Base-by-base conservation (phyloP, 108 stramenopile genomes). In the Mayamaea pseudoterrestris region DNA sequence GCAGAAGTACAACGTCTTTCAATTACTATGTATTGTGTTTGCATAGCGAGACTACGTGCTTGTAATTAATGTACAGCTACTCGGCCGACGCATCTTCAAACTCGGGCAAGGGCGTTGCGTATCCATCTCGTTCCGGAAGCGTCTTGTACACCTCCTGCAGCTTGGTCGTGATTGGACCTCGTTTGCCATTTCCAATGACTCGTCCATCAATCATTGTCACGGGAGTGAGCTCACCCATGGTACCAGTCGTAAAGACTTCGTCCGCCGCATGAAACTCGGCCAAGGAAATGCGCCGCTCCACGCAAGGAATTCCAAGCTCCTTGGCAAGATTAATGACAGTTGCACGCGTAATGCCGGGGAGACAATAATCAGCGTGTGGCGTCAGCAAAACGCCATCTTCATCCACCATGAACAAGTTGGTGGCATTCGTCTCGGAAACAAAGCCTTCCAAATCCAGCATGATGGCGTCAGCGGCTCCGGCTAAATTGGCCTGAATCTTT, bases 401-500 rank as follows among this genome's bases (percentile, higher is more conserved):
- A 35, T 75, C 68, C 5, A 90, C 91, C 76, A 93, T 67, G 59
- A 96, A 96, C 29, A 96, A 66, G 39, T 96, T 96, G 27, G 92
- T 89, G 6, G 93, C 90, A 62, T 94, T 96, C 0, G 91, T 96
- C 40, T 91, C 95, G 24, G 62, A 60, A 3, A 96, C 95, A 49
- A 69, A 93, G 16, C 95, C 93, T 14, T 91, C 85, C 18, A 73
- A n/a, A 57, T 93, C 95, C 46, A 96, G 64, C 82, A 93, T 93
- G 25, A 96, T 61, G 0, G 93, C 86, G 57, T 96, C 95, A 1
- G 70, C 89, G 0, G 66, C 86, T 1, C 83, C 83, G 3, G 93
- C 89, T 22, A 68, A 46, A 49, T 93, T 96, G 29, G 93, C 95
- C 54, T 96, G 86, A 47, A 94, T 93, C 58, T 96, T 90, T n/a